Base-by-base conservation (phyloP, 1,284 basidiomycete genomes). In the Ustilago crameri region DNA sequence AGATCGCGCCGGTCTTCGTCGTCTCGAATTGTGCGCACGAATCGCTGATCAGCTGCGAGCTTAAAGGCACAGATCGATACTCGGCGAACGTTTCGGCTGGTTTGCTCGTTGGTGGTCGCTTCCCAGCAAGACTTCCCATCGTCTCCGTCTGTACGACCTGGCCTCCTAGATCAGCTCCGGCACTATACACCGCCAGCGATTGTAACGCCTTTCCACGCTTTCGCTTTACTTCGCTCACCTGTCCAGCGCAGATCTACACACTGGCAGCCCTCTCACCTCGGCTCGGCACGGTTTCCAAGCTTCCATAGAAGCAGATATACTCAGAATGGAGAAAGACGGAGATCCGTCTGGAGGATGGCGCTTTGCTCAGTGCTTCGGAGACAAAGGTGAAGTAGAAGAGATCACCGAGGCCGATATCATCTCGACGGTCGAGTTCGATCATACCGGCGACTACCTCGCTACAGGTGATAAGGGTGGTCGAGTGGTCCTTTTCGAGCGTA, bases 391-490 rank as follows among this genome's bases (percentile, higher is more conserved):
- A 84, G 95, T 98, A 27, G 96, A 98, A 84, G 96, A 99, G 85
- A 98, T 99, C 84, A 99, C 96, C 69, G 95, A 99, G 87, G 98
- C 86, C 95, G 74, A 76, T 37, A 84, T 83, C 68, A 83, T 83
- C 62, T 83, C 96, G 49, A 97, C 95, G 59, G 96, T 98, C 84
- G 96, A 99, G 87, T 99, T 98, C 83, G 96, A 98, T 85, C 95
- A 96, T 69, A 98, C 96, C 49, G 96, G 96, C 54, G 95, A 98
- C 85, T 99, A 98, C 85, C 91, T 99, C 68, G 96, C 96, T 47
- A 99, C 96, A 1, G 96, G 96, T 69, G 96, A 99, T 87, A 99
- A 99, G 86, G 96, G 84, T 41, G 96, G 96, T 59, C 91, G 96
- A 71, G 96, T 99, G 63, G 96, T 99, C 66, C 88, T 99, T 69